These are phyloP conservation scores for Salix koriyanagi DNA, from an alignment of 345 rosid species.

Conservation along the genomic window DNA sequence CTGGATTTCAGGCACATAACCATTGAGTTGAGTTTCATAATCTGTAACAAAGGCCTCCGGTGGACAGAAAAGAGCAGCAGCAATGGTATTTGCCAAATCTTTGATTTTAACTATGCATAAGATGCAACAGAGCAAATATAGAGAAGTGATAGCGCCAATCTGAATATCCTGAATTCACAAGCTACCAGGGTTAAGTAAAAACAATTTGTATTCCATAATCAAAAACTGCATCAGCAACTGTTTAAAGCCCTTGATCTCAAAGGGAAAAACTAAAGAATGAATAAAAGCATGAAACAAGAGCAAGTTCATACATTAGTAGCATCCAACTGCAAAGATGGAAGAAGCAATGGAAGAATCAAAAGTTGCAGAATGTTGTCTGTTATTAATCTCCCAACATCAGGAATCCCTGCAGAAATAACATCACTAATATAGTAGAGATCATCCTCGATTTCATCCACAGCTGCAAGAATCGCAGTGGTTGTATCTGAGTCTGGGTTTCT, in stretches of 20 bases:
- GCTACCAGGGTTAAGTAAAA: constrained; percentile 22
- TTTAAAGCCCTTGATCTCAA: not conserved
- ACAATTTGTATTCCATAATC: not conserved
- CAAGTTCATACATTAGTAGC: constrained; percentile 47
- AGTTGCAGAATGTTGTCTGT: constrained; percentile 73
- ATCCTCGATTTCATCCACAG: constrained; percentile 93
- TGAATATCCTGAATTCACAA: constrained; percentile 52
- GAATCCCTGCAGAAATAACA: constrained; percentile 95
- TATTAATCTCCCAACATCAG: constrained; percentile 85
- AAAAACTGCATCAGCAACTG: constrained; percentile 1
- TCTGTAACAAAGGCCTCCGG: constrained; percentile 49
- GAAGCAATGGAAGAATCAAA: constrained; percentile 82
- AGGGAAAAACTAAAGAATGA: not conserved
- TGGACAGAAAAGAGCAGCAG: constrained; percentile 81
- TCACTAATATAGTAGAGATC: constrained; percentile 90
- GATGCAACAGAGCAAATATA: constrained; percentile 92
- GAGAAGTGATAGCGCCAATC: constrained; percentile 68
- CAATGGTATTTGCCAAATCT: constrained; percentile 90
- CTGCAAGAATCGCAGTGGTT: constrained; percentile 48
- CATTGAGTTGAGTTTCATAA: constrained; percentile 55
- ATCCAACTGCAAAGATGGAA: constrained; percentile 66
- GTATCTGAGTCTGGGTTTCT: constrained; percentile 51
- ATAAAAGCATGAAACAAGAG: constrained; percentile 15
- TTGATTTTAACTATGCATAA: constrained; percentile 89
- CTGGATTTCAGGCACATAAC: constrained; percentile 40